Evolutionary conservation across 2,329 filamentous ascomycete species (phyloP), one percentile per base, ranked within the genome.

Genomic region (Coniella lustricola): DNA sequence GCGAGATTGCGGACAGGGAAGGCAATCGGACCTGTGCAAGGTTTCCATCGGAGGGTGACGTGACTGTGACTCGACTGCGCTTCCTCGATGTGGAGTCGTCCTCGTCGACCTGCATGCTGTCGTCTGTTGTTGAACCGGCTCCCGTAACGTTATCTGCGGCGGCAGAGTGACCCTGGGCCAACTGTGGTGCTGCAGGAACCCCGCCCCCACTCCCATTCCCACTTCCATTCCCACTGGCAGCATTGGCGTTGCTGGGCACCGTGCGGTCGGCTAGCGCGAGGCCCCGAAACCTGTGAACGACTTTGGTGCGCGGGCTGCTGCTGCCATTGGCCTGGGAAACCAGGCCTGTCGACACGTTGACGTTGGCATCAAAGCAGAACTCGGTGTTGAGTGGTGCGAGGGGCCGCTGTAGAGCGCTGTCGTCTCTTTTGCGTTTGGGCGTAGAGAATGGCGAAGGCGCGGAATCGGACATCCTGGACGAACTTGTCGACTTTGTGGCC

Each of bases 261-360:
- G 25, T 44, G 36, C 36, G 41, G 29, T 53, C 48, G 18, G 47
- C 40, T 47, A 80, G 62, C 13, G 66, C 70, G 44, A 80, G 67
- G 48, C 75, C 71, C 44, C 69, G 67, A 62, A 81, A 78, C 56
- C 68, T 68, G 58, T 74, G 71, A 34, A 71, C 73, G 35, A 80
- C 74, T 46, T 63, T 71, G 36, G 72, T 72, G 46, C 71, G 68
- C n/a, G 77, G 76, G 54, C 77, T 80, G 54, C 63, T 68, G 57
- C 64, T 71, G 50, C 74, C 75, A 44, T 76, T 74, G 25, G 74
- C 69, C 35, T 62, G 52, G 22, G 25, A 10, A 10, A 59, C 47
- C 36, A 29, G 35, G 29, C 29, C 22, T 5, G 25, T 29, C n/a
- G 44, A 17, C 32, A 62, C 49, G 50, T 61, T 43, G 31, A 59